Evolutionary conservation across 257 asterid species (phyloP).

Genomic region (Solanum medicagineum): DNA sequence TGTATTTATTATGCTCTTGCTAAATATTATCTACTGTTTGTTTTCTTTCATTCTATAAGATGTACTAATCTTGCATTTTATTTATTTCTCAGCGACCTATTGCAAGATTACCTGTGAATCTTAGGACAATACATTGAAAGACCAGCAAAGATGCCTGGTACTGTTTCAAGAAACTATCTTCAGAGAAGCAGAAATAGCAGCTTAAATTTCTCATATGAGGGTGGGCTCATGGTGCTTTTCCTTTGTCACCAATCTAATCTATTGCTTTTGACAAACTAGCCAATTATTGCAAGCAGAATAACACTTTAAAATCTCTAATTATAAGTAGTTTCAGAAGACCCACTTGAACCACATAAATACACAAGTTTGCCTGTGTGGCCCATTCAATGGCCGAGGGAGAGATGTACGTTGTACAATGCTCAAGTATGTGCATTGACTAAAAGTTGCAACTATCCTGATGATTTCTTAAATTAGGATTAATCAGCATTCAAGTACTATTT

Average conservation of each 20-base stretch:
- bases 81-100: conserved; percentile 34
- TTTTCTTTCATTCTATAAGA: not conserved
- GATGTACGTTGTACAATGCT: not conserved
- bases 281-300: not conserved
- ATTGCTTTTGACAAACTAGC: not conserved
- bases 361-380: not conserved
- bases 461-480: not conserved
- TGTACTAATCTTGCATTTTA: not conserved
- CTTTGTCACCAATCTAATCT: not conserved
- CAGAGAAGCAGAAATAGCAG: not conserved
- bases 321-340: not conserved
- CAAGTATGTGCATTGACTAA: not conserved
- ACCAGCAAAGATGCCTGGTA: conserved; percentile 61
- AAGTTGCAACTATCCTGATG: not conserved
- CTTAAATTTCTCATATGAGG: not conserved
- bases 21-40: not conserved
- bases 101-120: conserved; percentile 43
- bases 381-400: not conserved
- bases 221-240: not conserved
- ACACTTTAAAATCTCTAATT: not conserved
- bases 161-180: not conserved
- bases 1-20: not conserved
- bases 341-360: not conserved
- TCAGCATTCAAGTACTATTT: not conserved
- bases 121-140: conserved; percentile 52